Percentiles rank a stretch among this genome's conserved stretches.
phyloP scores from a whole-genome alignment of 1,284 basidiomycete species.

The Ustilago xerochloae region DNA sequence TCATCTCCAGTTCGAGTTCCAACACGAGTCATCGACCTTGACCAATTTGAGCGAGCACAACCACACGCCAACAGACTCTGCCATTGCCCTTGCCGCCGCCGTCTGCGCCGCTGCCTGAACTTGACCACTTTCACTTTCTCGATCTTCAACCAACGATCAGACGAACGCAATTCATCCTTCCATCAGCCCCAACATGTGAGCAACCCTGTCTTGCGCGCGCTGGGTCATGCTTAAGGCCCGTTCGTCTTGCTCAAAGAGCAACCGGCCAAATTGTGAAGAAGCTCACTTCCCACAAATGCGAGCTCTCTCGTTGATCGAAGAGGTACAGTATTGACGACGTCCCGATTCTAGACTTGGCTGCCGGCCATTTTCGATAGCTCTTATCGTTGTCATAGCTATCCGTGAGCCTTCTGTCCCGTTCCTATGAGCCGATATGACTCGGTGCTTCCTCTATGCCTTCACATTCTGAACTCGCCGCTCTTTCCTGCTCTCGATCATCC shows the following conservation, averaged over 20 bases:
- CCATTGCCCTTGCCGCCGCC: too few relatives aligned
- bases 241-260: too few relatives aligned
- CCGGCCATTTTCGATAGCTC: neutral
- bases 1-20: neutral
- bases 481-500: too few relatives aligned
- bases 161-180: neutral
- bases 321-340: neutral
- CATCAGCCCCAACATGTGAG: too few relatives aligned
- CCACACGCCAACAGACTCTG: neutral
- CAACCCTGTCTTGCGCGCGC: too few relatives aligned
- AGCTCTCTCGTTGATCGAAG: neutral
- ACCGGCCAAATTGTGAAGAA: too few relatives aligned
- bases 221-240: too few relatives aligned
- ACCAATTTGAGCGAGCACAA: neutral
- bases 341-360: neutral
- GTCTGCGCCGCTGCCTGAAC: neutral
- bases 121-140: constrained; percentile 1
- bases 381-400: neutral
- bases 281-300: neutral
- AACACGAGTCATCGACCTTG: constrained; percentile 13
- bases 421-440: too few relatives aligned
- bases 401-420: neutral
- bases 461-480: too few relatives aligned
- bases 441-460: too few relatives aligned
- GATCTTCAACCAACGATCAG: constrained; percentile 1